Base-by-base conservation (phyloP, 2,329 filamentous ascomycete species). In the Pezicula neosporulosa region DNA sequence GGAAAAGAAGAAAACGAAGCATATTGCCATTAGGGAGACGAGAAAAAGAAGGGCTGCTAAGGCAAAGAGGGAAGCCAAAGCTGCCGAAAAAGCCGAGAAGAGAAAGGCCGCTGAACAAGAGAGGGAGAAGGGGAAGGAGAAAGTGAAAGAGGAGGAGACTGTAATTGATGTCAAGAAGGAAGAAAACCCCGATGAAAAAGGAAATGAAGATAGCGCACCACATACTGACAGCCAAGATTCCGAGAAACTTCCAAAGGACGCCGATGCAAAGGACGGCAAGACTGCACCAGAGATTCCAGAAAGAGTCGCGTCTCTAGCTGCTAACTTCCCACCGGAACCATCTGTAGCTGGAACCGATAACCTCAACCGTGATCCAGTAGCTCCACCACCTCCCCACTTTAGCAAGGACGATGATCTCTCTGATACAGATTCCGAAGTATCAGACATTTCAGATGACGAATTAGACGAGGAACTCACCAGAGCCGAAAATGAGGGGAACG, bases 1-100 rank as follows among this genome's bases (percentile, higher is more conserved):
- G 16, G 72, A 69, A 44, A 65, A 70, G 28, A 68, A 68, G 41
- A 66, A 68, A 39, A 65, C 61, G 44, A 72, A 69, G 48, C 61
- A 68, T 67, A 60, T 44, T 9, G 51, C 56, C 0, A 52, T 56
- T 10, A 52, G 45, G 51, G 50, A 33, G 44, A 52, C 28, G 35
- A 58, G 41, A 43, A 59, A 44, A 47, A 5, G 28, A 16, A 53
- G 48, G 47, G 42, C 33, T 3, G 27, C 50, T 10, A 49, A 49
- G 18, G 50, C 35, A 10, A 46, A 50, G 21, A 37, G 50, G 46
- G 27, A 56, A 39, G 35, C 52, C 43, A 36, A 55, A 38, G 47
- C 46, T 28, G 53, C 54, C n/a, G 53, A 47, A 3, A 59, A 59
- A 8, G 38, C 44, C 12, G 53, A 58, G 24, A 52, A 50, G 18